Conservation (phyloP, 2,329 filamentous ascomycete species). For the Thyridium curvatum region DNA sequence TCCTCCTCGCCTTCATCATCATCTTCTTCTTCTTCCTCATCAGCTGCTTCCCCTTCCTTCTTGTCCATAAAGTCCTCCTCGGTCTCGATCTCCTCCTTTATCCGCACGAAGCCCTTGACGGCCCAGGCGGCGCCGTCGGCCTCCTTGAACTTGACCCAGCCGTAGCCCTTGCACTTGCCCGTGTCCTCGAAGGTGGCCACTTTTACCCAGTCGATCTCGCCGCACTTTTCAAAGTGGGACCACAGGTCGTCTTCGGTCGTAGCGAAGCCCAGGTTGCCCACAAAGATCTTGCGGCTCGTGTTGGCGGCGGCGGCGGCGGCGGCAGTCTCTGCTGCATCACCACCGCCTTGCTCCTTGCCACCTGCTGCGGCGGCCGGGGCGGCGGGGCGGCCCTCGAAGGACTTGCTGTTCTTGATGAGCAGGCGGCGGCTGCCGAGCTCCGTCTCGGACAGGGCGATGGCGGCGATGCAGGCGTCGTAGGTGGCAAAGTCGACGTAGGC, state of each 20-base stretch:
- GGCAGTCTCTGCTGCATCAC: conserved; percentile 18
- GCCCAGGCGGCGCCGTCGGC: conserved; percentile 67
- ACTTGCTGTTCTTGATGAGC: conserved; percentile 88
- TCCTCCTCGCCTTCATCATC: conserved; percentile 21
- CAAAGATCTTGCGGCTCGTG: conserved; percentile 69
- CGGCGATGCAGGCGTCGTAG: conserved; percentile 64
- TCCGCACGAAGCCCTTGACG: conserved; percentile 74
- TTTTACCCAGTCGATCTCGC: conserved; percentile 74
- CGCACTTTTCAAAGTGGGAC: conserved; percentile 79
- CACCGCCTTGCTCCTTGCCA: conserved; percentile 20
- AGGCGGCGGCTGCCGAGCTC: conserved; percentile 70
- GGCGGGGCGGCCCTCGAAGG: conserved; percentile 82
- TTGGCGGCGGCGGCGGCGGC: conserved; percentile 37
- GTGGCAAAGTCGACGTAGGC: conserved; percentile 90
- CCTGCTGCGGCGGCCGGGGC: conserved; percentile 28
- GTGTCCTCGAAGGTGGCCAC: conserved; percentile 94
- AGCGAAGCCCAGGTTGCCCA: conserved; percentile 83
- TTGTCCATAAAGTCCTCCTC: conserved; percentile 52
- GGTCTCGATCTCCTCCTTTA: conserved; percentile 59
- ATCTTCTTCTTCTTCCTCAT: conserved; percentile 25
- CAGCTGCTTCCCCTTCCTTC: conserved; percentile 29
- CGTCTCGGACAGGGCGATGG: conserved; percentile 80
- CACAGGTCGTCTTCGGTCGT: conserved; percentile 74
- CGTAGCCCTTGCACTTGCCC: conserved; percentile 96
- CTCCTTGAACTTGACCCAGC: conserved; percentile 87